Percentiles rank a stretch among this genome's conserved stretches.
phyloP scores from a whole-genome alignment of 768 basidiomycete genomes.

The Neoboletus brunneissimus region DNA sequence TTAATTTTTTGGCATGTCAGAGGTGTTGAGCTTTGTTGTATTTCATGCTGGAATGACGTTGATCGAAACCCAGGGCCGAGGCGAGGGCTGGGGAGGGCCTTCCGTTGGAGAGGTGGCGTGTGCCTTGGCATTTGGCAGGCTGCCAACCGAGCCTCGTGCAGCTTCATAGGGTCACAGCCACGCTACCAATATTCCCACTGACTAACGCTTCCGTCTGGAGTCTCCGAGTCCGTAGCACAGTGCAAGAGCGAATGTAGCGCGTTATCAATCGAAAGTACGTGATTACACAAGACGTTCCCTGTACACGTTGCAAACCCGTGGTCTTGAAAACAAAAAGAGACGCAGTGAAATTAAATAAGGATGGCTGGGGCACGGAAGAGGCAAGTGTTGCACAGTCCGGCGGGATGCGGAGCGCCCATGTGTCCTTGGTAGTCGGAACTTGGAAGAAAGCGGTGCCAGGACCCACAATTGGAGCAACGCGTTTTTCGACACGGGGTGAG shows the following conservation, averaged over 20 bases:
- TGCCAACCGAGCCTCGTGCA: conserved; percentile 20
- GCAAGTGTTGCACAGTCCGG: background rate
- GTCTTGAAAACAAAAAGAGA: background rate
- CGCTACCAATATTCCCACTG: background rate
- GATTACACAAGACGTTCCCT: background rate
- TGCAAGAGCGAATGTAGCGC: conserved; percentile 1
- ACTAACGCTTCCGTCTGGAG: background rate
- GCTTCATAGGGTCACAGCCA: conserved; percentile 27
- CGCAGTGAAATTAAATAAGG: background rate
- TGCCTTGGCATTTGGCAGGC: conserved; percentile 23
- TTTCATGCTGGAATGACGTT: conserved; percentile 2
- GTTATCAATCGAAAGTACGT: conserved; percentile 14
- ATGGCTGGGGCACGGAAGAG: conserved; percentile 1
- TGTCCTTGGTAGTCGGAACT: conserved; percentile 22
- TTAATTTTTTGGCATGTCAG: conserved; percentile 4
- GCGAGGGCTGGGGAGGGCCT: background rate
- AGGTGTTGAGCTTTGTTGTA: background rate
- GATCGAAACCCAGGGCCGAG: background rate
- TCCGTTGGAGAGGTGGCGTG: conserved; percentile 12
- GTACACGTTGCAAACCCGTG: conserved; percentile 26
- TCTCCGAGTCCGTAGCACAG: background rate
- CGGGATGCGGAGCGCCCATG: conserved; percentile 16
- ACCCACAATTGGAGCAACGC: conserved; percentile 1
- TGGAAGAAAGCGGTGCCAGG: conserved; percentile 1
- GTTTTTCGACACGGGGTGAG: background rate